Conservation (phyloP, 768 basidiomycete species). For the Termitomyces sp. region DNA sequence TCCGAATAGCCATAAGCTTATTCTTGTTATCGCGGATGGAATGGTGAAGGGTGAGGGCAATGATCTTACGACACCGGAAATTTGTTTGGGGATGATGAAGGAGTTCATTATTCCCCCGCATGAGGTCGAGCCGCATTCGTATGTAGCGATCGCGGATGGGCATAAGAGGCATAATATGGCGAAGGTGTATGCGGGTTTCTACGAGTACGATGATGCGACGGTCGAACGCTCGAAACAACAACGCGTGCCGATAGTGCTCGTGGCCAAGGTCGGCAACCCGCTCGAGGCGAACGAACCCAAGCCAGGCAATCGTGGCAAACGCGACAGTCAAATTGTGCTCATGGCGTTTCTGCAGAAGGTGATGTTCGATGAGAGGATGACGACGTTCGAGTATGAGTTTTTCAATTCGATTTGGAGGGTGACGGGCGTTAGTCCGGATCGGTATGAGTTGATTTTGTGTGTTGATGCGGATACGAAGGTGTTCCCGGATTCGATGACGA, state of each 20-base stretch:
- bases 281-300: conserved; percentile 86
- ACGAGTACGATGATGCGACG: conserved; percentile 90
- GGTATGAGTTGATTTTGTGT: conserved; percentile 92
- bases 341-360: conserved; percentile 99
- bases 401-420: conserved; percentile 98
- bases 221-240: conserved; percentile 93
- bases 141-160: conserved; percentile 99
- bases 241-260: conserved; percentile 91
- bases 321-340: conserved; percentile 95
- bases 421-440: conserved; percentile 93
- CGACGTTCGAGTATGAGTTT: conserved; percentile 99
- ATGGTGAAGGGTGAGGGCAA: conserved; percentile 98
- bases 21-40: conserved; percentile 95
- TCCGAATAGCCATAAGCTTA: conserved; percentile 95
- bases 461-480: conserved; percentile 99
- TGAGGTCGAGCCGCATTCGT: conserved; percentile 92
- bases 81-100: conserved; percentile 95
- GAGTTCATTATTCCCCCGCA: conserved; percentile 77
- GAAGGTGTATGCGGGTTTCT: conserved; percentile 97
- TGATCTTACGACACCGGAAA: conserved; percentile 86
- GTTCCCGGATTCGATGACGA: conserved; percentile 95
- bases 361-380: conserved; percentile 99
- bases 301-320: conserved; percentile 98
- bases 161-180: conserved; percentile 99
- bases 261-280: conserved; percentile 95